These are phyloP conservation scores for Coemansia sp. DNA, from an alignment of 192 early-diverging fungal species.

Conservation along the genomic window DNA sequence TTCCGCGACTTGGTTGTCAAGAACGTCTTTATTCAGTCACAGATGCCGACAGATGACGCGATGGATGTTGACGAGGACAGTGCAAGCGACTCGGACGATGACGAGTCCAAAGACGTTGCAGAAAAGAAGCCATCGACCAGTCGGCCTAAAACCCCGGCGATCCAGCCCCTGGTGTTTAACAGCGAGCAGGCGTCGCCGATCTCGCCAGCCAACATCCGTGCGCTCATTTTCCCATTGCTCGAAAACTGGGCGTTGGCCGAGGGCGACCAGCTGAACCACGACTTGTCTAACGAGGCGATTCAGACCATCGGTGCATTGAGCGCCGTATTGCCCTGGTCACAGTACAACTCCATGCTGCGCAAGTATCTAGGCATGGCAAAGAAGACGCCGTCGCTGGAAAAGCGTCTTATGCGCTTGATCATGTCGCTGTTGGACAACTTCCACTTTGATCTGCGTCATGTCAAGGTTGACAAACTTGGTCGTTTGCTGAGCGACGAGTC, in stretches of 20 bases:
- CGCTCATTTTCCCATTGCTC: slow-evolving; percentile 75
- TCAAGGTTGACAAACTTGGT: slow-evolving; percentile 53
- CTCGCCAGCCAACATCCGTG: slow-evolving; percentile 41
- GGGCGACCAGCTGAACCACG: slow-evolving; percentile 64
- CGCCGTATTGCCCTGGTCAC: slow-evolving; percentile 72
- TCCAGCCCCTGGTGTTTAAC: slow-evolving; percentile 28
- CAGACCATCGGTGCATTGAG: slow-evolving; percentile 71
- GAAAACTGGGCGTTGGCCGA: slow-evolving; percentile 84
- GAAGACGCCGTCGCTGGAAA: slow-evolving; percentile 70
- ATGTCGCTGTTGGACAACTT: slow-evolving; percentile 83
- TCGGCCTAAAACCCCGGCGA: not conserved
- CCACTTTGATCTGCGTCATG: slow-evolving; percentile 80
- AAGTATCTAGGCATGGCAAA: slow-evolving; percentile 68
- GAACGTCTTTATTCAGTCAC: slow-evolving; percentile 2
- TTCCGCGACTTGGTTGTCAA: slow-evolving; percentile 55
- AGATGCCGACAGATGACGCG: not conserved
- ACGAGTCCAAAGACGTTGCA: slow-evolving; percentile 6
- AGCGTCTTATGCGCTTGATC: slow-evolving; percentile 77
- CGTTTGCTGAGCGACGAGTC: slow-evolving; percentile 18
- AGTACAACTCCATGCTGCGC: slow-evolving; percentile 77
- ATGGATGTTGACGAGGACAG: slow-evolving; percentile 38
- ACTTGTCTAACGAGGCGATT: slow-evolving; percentile 82
- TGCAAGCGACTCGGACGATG: slow-evolving; percentile 7
- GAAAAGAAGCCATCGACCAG: not conserved
- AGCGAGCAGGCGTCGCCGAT: slow-evolving; percentile 21